Conservation (phyloP, 345 rosid species). For the Boechera divaricarpa region DNA sequence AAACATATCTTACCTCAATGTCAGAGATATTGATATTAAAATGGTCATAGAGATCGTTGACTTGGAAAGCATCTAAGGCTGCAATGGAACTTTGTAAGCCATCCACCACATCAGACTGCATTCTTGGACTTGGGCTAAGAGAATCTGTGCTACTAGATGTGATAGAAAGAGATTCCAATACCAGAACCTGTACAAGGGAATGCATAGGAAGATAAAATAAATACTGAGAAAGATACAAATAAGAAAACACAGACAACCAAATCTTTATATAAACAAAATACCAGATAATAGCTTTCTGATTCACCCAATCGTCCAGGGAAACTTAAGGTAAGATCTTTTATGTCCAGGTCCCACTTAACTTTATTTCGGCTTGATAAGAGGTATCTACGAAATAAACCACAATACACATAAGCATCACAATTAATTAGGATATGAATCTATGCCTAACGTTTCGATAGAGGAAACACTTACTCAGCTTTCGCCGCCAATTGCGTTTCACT, state of each 20-base stretch:
- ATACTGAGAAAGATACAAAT: slow-evolving; percentile 18
- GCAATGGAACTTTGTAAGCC: slow-evolving; percentile 45
- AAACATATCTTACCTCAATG: slow-evolving; percentile 59
- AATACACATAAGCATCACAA: slow-evolving; percentile 26
- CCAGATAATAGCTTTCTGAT: slow-evolving; percentile 65
- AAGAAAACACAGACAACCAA: slow-evolving; percentile 1
- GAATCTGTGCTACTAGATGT: slow-evolving; percentile 51
- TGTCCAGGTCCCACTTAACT: slow-evolving; percentile 65
- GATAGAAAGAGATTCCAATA: slow-evolving; percentile 51
- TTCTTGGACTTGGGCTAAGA: slow-evolving; percentile 46
- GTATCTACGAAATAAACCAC: slow-evolving; percentile 57
- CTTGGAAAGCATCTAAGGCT: slow-evolving; percentile 44
- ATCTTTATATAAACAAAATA: slow-evolving; percentile 45
- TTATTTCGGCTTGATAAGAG: slow-evolving; percentile 64
- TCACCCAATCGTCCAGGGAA: slow-evolving; percentile 57
- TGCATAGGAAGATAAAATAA: slow-evolving; percentile 19
- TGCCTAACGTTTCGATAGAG: slow-evolving; percentile 24
- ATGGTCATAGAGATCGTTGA: slow-evolving; percentile 62
- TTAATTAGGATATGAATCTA: slow-evolving; percentile 28
- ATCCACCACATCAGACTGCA: slow-evolving; percentile 45
- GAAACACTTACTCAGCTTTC: slow-evolving; percentile 73
- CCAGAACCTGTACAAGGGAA: slow-evolving; percentile 58
- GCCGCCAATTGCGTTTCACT: slow-evolving; percentile 64
- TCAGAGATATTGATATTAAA: slow-evolving; percentile 61
- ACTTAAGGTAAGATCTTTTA: slow-evolving; percentile 53